phyloP scores from a whole-genome alignment of 768 basidiomycete genomes.

The Termitomyces sp. region DNA sequence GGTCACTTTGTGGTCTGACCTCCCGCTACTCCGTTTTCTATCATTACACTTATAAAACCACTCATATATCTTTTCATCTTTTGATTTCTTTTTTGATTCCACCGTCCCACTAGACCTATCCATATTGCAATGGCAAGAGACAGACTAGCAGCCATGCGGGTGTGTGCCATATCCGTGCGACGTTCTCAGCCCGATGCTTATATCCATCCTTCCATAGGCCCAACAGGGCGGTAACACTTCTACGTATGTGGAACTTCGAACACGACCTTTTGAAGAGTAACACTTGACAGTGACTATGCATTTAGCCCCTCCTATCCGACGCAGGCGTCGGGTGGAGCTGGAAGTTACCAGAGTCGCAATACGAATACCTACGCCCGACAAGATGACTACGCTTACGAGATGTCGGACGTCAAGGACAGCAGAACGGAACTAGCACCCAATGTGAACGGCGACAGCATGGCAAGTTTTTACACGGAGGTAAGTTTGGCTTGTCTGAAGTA shows the following conservation, averaged over 20 bases:
- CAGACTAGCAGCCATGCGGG: conserved; percentile 84
- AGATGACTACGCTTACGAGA: conserved; percentile 62
- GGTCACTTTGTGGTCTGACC: conserved; percentile 13
- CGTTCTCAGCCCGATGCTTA: conserved; percentile 3
- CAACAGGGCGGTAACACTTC: conserved; percentile 54
- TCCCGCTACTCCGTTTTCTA: conserved; percentile 10
- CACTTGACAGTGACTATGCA: conserved; percentile 9
- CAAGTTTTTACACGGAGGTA: conserved; percentile 65
- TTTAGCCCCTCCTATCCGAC: conserved; percentile 59
- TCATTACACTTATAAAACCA: conserved; percentile 8
- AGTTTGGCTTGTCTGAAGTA: background rate
- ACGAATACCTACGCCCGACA: conserved; percentile 65
- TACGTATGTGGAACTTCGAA: conserved; percentile 31
- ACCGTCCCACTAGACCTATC: conserved; percentile 14
- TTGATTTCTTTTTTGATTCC: conserved; percentile 12
- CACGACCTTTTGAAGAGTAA: conserved; percentile 1
- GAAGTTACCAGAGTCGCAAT: conserved; percentile 40
- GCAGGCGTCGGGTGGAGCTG: conserved; percentile 50
- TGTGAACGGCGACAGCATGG: conserved; percentile 49
- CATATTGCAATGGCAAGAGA: conserved; percentile 71
- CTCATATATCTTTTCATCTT: conserved; percentile 9
- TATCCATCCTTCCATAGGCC: conserved; percentile 35
- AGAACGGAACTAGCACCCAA: conserved; percentile 40
- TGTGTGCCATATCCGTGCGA: conserved; percentile 25
- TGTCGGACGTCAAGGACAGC: conserved; percentile 63